A percentile compares a stretch with the other conserved stretches of the same genome.
These are phyloP conservation scores for Nemania sp. DNA, from an alignment of 2,329 filamentous ascomycete species.

Conservation along the genomic window DNA sequence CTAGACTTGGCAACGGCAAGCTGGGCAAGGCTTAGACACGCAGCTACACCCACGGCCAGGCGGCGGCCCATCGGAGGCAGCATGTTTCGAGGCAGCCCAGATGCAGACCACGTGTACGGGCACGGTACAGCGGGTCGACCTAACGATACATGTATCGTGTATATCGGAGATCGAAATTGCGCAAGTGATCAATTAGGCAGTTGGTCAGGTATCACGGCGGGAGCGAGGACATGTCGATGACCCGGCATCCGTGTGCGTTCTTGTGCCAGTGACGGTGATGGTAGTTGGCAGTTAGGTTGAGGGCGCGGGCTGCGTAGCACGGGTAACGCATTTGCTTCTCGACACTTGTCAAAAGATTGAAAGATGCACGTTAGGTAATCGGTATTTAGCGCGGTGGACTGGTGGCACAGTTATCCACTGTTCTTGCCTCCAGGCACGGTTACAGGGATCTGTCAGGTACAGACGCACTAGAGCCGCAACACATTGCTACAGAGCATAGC, in stretches of 20 bases:
- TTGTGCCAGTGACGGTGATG: neutral
- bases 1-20: slow-evolving; percentile 25
- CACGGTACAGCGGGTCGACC: neutral
- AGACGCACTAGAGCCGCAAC: too few species aligned
- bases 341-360: slow-evolving; percentile 26
- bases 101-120: neutral
- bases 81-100: slow-evolving; percentile 28
- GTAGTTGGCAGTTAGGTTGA: neutral
- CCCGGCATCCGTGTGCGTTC: neutral
- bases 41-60: slow-evolving; percentile 24
- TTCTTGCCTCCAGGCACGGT: too few species aligned
- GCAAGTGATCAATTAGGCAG: too few species aligned
- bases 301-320: neutral
- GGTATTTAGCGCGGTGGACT: too few species aligned
- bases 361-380: too few species aligned
- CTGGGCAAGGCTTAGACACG: slow-evolving; percentile 21
- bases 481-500: too few species aligned
- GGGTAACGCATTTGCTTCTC: slow-evolving; percentile 14
- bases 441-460: too few species aligned
- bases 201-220: slow-evolving; percentile 7
- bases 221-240: slow-evolving; percentile 17
- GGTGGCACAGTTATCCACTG: too few species aligned
- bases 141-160: slow-evolving; percentile 15
- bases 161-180: neutral
- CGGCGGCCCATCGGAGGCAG: slow-evolving; percentile 27